Conservation (phyloP, 1,284 basidiomycete species). For the Amylostereum areolatum region DNA sequence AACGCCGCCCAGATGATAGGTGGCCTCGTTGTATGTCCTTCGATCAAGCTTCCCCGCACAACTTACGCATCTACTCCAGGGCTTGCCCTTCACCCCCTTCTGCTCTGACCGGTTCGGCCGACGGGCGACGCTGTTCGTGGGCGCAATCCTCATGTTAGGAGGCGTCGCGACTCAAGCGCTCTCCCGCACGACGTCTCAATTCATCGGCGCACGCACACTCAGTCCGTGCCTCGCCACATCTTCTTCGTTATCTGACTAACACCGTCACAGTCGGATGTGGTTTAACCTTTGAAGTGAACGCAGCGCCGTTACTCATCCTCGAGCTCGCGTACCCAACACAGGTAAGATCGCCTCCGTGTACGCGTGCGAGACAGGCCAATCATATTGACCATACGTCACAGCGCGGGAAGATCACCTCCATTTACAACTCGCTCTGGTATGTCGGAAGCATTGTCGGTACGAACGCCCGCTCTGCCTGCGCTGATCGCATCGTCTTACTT, state of each 20-base stretch:
- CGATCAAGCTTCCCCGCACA: not conserved
- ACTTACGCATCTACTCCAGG: slow-evolving; percentile 25
- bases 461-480: slow-evolving; percentile 12
- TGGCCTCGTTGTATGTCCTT: slow-evolving; percentile 40
- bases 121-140: slow-evolving; percentile 49
- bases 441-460: slow-evolving; percentile 54
- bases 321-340: slow-evolving; percentile 72
- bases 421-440: slow-evolving; percentile 64
- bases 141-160: slow-evolving; percentile 52
- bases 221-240: slow-evolving; percentile 31
- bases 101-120: slow-evolving; percentile 54
- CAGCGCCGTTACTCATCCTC: slow-evolving; percentile 59
- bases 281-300: slow-evolving; percentile 55
- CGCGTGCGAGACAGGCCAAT: not conserved
- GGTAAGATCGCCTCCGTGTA: slow-evolving; percentile 24
- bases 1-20: slow-evolving; percentile 61
- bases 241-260: slow-evolving; percentile 8
- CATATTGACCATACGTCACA: slow-evolving; percentile 16
- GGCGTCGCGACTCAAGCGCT: slow-evolving; percentile 53
- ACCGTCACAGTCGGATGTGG: slow-evolving; percentile 50
- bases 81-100: slow-evolving; percentile 52
- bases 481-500: not conserved
- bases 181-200: slow-evolving; percentile 41
- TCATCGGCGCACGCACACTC: slow-evolving; percentile 51
- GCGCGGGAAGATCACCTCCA: slow-evolving; percentile 54